phyloP scores from a whole-genome alignment of 2,329 filamentous ascomycete species.

The Fusarium algeriense region DNA sequence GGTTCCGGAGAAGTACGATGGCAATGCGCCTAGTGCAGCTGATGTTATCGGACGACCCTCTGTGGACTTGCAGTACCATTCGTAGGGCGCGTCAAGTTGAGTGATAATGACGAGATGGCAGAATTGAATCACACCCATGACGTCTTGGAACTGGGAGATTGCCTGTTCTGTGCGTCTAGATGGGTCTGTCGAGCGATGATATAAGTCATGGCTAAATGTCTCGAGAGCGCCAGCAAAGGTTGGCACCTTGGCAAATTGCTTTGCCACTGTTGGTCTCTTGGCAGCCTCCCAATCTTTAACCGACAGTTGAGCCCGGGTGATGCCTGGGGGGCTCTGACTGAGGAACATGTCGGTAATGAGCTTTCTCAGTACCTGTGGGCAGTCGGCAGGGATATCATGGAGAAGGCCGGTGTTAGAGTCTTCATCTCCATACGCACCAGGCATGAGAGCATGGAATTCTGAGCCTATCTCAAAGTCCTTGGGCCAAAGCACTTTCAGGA shows the following conservation, averaged over 20 bases:
- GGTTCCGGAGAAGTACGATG: not conserved
- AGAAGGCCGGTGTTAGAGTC: not conserved
- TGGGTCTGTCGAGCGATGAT: slow-evolving; percentile 1
- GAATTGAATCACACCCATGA: not conserved
- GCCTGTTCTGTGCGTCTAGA: not conserved
- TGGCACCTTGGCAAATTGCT: not conserved
- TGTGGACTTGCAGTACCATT: slow-evolving; percentile 8
- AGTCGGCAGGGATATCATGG: not conserved
- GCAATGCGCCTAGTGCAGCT: not conserved
- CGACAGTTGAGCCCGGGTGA: not conserved
- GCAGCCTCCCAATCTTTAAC: not conserved
- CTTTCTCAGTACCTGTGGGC: not conserved
- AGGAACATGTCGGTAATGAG: not conserved
- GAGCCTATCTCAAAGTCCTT: not conserved
- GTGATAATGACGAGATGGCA: slow-evolving; percentile 7
- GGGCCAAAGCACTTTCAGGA: not conserved
- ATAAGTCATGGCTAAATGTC: not conserved
- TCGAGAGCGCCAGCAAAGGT: not conserved
- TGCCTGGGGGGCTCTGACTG: not conserved
- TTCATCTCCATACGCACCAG: not conserved
- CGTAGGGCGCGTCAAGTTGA: slow-evolving; percentile 7
- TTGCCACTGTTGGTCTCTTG: not conserved
- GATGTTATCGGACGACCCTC: not conserved
- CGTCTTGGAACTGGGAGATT: not conserved
- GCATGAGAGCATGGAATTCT: not conserved